Evolutionary conservation across 2,329 filamentous ascomycete species (phyloP).

Genomic region (Purpureocillium lavendulum): DNA sequence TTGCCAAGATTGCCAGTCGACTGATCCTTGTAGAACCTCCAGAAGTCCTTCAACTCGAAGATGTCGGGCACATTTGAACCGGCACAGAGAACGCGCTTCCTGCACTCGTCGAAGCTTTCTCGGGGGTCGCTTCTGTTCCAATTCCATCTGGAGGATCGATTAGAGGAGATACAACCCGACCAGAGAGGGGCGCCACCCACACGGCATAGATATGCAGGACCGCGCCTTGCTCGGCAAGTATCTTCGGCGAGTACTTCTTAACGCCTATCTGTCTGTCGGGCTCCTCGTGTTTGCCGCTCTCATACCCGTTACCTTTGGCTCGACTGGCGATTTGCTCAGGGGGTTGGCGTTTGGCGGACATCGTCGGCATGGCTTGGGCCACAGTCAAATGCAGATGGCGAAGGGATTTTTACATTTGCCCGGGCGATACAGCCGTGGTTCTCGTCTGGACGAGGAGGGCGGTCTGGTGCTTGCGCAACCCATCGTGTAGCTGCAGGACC

Average conservation of each 20-base stretch:
- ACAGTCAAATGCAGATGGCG: background rate
- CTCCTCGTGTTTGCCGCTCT: background rate
- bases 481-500: too few relatives aligned
- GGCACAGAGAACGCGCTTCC: background rate
- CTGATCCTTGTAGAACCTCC: background rate
- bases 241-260: background rate
- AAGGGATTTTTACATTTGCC: too few relatives aligned
- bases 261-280: background rate
- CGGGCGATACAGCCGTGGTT: too few relatives aligned
- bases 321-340: background rate
- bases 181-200: too few relatives aligned
- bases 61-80: background rate
- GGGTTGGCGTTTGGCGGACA: background rate
- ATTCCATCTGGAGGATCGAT: background rate
- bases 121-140: background rate
- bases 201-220: background rate
- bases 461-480: too few relatives aligned
- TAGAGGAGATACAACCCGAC: background rate
- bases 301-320: background rate
- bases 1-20: background rate
- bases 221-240: background rate
- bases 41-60: background rate
- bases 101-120: background rate
- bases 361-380: background rate
- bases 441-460: too few relatives aligned